Base-by-base conservation (phyloP, 768 basidiomycete species). In the Coprinopsis strossmayeri region DNA sequence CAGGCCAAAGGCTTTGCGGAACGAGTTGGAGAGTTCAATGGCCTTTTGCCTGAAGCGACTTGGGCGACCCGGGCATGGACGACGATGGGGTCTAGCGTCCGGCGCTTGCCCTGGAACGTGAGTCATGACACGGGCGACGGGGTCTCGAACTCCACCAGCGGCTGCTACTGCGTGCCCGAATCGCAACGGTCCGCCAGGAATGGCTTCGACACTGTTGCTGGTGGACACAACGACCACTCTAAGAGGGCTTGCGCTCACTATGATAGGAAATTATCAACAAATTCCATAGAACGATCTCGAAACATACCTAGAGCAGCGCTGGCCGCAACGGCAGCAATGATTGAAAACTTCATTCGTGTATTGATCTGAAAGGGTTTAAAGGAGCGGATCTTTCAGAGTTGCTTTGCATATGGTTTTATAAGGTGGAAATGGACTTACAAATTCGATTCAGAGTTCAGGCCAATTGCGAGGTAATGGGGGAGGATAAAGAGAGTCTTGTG, bases 1-100 rank as follows among this genome's bases (percentile, higher is more conserved):
- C 53, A 82, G 58, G 17, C 82, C 82, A 30, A 87, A 63, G 1
- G 72, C 71, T 50, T 76, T 64, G 37, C 78, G 69, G 69, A 87
- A 71, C 23, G 69, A 55, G 53, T 82, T 80, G 44, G 78, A 73
- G 34, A 82, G 50, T 50, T 71, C 65, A 47, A 78, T 55, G 23
- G 73, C 72, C 57, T 82, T 82, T 58, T 71, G 56, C 27, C 59
- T 55, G 56, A 65, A 47, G 11, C 48, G 53, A 18, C 51, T 34
- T n/a, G n/a, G n/a, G n/a, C n/a, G n/a, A 26, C 49, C 50, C 3
- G n/a, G n/a, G 25, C 50, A 57, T 26, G 59, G 55, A 18, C 55
- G 51, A 5, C 49, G 51, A 21, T 41, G 46, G n/a, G n/a, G n/a
- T n/a, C n/a, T n/a, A n/a, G n/a, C n/a, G 43, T 49, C 53, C 5